Evolutionary conservation across 176 grass and related monocot genomes (phyloP), one percentile per base, ranked within the genome.

Genomic region (Aegilops umbellulata): DNA sequence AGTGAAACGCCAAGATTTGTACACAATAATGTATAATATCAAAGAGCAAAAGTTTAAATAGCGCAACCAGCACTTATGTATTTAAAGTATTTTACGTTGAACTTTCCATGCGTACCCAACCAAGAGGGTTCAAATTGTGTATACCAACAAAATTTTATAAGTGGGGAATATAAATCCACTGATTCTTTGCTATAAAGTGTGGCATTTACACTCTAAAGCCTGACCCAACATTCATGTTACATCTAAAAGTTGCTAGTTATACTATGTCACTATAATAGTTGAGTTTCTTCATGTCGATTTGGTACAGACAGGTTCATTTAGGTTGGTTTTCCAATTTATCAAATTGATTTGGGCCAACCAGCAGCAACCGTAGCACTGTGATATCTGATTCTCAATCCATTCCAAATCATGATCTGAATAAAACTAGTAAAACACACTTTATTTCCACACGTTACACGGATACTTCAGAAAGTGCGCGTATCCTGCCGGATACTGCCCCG

Each of bases 161-260:
- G 24, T 38, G 17, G 1, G 3, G 22, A 70, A 0, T 35, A 77
- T 8, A 46, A 60, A 58, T 12, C 62, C 22, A 47, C 24, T 49
- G 16, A 36, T 8, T 22, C 27, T 65, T 78, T 57, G 32, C 49
- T 70, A 9, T 29, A 78, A 29, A 72, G 15, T 51, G 6, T 70
- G 12, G 1, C n/a, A 20, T 86, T 78, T 53, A 19, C 63, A 78
- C 67, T 86, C 49, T 9, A 77, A 81, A 17, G 38, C 78, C 36
- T 22, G 47, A 44, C 20, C 36, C 9, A 46, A 39, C 8, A 69
- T 67, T 11, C 61, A 69, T 35, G 44, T 65, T 49, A 82, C 25
- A 71, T 22, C 14, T 80, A 46, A 8, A 44, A 32, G n/a, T 17
- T 75, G 36, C 10, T 76, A 46, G 53, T 35, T 61, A 60, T 53